Base-by-base conservation (phyloP, 345 rosid species). In the Camelina neglecta region DNA sequence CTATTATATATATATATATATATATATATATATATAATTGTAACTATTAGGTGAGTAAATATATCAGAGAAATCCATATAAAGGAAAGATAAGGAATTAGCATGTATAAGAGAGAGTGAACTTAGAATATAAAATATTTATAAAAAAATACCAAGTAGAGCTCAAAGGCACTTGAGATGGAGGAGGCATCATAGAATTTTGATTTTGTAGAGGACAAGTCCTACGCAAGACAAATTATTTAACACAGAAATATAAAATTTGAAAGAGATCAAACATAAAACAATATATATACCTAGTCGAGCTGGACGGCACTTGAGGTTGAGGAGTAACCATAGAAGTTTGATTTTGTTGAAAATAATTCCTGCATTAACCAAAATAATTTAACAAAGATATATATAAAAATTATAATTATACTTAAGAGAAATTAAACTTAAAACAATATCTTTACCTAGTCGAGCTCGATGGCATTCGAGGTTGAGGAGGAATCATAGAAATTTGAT, bases 371-470 rank as follows among this genome's bases (percentile, higher is more conserved):
- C 5, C 24, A 50, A 29, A 29, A 29, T 8, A 7, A 1, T 11
- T 54, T 16, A 16, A 48, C 54, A 16, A 7, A 49, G 2, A 7
- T 1, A 20, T 5, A 33, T 49, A 49, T 56, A 69, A 16, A 41
- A 2, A 44, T 4, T 4, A 44, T 12, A 11, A 29, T 4, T 10
- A 11, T 44, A n/a, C n/a, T 5, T n/a, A 47, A 15, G 3, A 47
- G 9, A 15, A 8, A 47, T 16, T 42, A 4, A 15, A 47, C 1
- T 5, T 47, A 44, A 44, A n/a, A 5, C n/a, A n/a, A 47, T 47
- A 47, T 47, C 15, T n/a, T 15, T 47, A 47, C 73, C 73, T 57
- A 16, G 55, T 57, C 7, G 20, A 57, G 12, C 12, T 69, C 8
- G 20, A 16, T 4, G 54, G 8, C 0, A 56, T 8, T 29, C 21